Conservation (phyloP, 495 filamentous ascomycete species). For the Letharia columbiana region DNA sequence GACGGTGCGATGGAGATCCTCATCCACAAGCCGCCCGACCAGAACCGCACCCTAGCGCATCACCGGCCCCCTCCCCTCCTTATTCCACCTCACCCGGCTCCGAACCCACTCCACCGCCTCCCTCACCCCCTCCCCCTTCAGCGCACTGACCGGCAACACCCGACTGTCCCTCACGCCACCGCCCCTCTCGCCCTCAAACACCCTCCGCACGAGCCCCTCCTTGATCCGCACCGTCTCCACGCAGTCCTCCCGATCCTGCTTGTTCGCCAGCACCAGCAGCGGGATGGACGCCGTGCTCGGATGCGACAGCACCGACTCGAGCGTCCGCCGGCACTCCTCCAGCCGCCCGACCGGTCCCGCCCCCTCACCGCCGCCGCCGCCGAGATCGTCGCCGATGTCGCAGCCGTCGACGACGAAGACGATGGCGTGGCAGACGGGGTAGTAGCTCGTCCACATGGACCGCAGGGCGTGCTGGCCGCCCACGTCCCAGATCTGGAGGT, state of each 20-base stretch:
- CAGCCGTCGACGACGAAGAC: constrained; percentile 94
- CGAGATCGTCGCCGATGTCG: constrained; percentile 64
- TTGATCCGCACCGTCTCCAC: constrained; percentile 96
- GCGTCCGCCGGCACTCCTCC: constrained; percentile 78
- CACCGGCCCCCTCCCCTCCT: constrained; percentile 80
- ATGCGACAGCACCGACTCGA: constrained; percentile 76
- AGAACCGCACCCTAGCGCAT: constrained; percentile 54
- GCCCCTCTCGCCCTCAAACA: constrained; percentile 89
- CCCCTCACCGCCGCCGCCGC: constrained; percentile 17
- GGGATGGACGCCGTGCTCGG: constrained; percentile 83
- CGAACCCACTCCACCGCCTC: constrained; percentile 96
- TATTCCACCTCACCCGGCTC: constrained; percentile 89
- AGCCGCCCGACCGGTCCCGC: constrained; percentile 46
- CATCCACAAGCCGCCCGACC: background rate
- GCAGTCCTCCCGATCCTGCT: constrained; percentile 95
- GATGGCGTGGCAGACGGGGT: constrained; percentile 86
- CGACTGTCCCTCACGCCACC: constrained; percentile 76
- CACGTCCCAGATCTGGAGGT: constrained; percentile 97
- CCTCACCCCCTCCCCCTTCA: constrained; percentile 82
- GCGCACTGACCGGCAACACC: constrained; percentile 82
- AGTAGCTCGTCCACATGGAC: constrained; percentile 93
- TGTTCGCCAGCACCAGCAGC: constrained; percentile 87
- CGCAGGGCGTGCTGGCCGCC: constrained; percentile 86
- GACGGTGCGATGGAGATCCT: too few relatives aligned
- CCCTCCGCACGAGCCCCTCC: constrained; percentile 85